These are phyloP conservation scores for Edaphochlamys debaryana DNA, from an alignment of 139 green algal genomes.

Conservation along the genomic window DNA sequence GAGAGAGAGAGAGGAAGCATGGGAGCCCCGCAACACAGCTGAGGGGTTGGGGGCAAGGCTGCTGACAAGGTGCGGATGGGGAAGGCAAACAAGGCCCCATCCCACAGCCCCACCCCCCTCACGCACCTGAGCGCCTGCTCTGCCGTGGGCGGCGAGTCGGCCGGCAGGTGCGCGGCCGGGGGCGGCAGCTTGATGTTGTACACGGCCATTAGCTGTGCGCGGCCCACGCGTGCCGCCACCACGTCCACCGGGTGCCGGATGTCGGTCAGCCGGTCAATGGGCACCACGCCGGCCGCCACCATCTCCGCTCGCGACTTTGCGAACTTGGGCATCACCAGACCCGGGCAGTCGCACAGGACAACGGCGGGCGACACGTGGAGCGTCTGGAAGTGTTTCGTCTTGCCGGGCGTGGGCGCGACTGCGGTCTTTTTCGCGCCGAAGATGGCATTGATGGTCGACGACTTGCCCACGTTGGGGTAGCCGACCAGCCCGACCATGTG, in stretches of 20 bases:
- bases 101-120: too few relatives aligned
- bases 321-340: conserved; percentile 95
- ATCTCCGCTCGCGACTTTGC: conserved; percentile 92
- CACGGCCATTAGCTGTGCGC: conserved; percentile 60
- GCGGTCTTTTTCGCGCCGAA: conserved; percentile 96
- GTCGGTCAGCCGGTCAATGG: conserved; percentile 96
- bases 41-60: too few relatives aligned
- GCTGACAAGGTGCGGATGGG: too few relatives aligned
- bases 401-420: conserved; percentile 95
- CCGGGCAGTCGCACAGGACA: conserved; percentile 58
- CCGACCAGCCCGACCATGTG: conserved; percentile 91
- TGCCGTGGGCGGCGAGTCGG: conserved; percentile 35
- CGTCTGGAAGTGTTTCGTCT: conserved; percentile 99
- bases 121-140: conserved; percentile 55
- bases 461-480: conserved; percentile 98
- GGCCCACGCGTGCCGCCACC: conserved; percentile 66
- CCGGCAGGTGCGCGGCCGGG: conserved; percentile 17
- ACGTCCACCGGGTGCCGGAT: conserved; percentile 82
- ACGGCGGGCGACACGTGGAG: conserved; percentile 77
- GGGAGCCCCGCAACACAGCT: too few relatives aligned
- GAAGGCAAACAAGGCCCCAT: too few relatives aligned
- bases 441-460: conserved; percentile 93
- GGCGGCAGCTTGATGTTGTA: conserved; percentile 83
- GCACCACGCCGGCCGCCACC: conserved; percentile 96
- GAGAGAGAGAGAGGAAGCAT: too few relatives aligned